Evolutionary conservation across 1,139 yeast genomes (phyloP).

Genomic region (Sugiyamaella grinbergsii): DNA sequence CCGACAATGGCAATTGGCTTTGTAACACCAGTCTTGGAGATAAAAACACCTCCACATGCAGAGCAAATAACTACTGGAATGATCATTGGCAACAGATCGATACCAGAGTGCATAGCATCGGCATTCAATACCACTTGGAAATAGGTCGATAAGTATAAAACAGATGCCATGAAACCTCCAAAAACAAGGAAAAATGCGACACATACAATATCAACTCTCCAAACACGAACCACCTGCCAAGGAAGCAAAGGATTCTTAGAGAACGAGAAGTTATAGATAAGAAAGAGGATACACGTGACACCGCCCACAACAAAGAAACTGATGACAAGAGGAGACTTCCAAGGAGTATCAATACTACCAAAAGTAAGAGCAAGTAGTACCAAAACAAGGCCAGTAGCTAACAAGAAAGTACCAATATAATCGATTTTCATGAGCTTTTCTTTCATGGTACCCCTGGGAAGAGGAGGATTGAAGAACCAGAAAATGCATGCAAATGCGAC

Average conservation of each 20-base stretch:
- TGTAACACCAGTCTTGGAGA: constrained; percentile 51
- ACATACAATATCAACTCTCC: constrained; percentile 48
- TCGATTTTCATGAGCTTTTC: constrained; percentile 52
- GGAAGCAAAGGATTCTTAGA: constrained; percentile 54
- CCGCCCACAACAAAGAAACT: constrained; percentile 60
- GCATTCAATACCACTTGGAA: constrained; percentile 57
- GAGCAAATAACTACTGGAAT: constrained; percentile 55
- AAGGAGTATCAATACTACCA: constrained; percentile 51
- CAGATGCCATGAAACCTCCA: constrained; percentile 49
- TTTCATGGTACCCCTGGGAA: constrained; percentile 46
- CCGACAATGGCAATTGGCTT: constrained; percentile 53
- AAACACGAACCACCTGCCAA: constrained; percentile 42
- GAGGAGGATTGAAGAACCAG: constrained; percentile 57
- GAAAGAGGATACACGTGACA: constrained; percentile 45
- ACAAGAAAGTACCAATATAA: constrained; percentile 50
- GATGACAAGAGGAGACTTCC: constrained; percentile 61
- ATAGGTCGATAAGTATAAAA: constrained; percentile 54
- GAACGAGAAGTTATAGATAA: constrained; percentile 52
- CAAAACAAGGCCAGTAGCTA: constrained; percentile 49
- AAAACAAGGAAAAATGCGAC: constrained; percentile 47
- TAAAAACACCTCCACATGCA: constrained; percentile 50
- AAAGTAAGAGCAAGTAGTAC: constrained; percentile 54
- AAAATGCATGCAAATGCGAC: constrained; percentile 51
- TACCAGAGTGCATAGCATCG: constrained; percentile 59
- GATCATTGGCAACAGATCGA: constrained; percentile 57